These are phyloP conservation scores for Plasmodium falciparum DNA, from an alignment of 169 alveolate genomes.

Conservation along the genomic window DNA sequence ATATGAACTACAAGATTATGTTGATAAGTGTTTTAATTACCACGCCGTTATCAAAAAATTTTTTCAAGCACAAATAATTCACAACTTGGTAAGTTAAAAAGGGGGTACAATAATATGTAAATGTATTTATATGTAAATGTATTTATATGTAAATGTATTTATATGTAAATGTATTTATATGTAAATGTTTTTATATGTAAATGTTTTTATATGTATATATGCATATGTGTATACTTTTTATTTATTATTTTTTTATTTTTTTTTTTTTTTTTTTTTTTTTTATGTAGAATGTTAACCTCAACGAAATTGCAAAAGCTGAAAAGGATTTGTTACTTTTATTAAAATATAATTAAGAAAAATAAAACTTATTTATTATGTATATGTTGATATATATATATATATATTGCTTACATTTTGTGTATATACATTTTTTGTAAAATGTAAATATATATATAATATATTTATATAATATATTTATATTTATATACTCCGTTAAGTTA, in stretches of 20 bases:
- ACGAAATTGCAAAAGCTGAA: slow-evolving; percentile 52
- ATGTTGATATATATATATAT: no score
- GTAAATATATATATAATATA: no score
- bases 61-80: slow-evolving; percentile 22
- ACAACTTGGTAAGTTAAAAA: slow-evolving; percentile 30
- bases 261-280: neutral
- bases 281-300: slow-evolving; percentile 24
- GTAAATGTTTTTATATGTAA: neutral
- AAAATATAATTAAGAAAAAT: slow-evolving; percentile 24
- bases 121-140: neutral
- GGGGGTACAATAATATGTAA: neutral
- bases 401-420: no score
- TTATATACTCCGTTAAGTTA: neutral
- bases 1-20: slow-evolving; percentile 19
- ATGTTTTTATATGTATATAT: neutral
- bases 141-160: neutral
- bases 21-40: slow-evolving; percentile 59
- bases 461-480: no score
- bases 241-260: slow-evolving; percentile 4
- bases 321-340: slow-evolving; percentile 43
- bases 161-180: neutral
- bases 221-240: neutral
- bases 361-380: no score
- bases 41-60: slow-evolving; percentile 40
- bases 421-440: no score